Evolutionary conservation across 768 basidiomycete species (phyloP), one percentile per base, ranked within the genome.

Genomic region (Boletales sp.): DNA sequence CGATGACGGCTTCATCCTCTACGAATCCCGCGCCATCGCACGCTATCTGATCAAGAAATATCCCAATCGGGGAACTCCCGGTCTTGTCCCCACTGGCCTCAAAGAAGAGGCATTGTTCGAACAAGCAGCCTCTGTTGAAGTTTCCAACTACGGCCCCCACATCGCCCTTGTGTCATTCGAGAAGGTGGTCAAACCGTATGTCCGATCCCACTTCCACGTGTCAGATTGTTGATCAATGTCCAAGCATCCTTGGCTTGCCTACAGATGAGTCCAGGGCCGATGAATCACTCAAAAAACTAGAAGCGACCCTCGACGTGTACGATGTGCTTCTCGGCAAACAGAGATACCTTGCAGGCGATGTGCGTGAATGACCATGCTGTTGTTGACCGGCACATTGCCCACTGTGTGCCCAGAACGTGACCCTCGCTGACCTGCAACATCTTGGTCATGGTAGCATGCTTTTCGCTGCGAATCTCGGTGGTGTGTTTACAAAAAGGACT

Each of bases 1-100:
- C 44, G 83, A 86, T 24, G 82, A 81, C 37, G 84, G 82, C 6
- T 79, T 84, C 64, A 69, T 77, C 48, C 55, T 89, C 24, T 86
- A 75, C 62, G 83, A 85, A 58, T 76, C 76, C 35, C 79, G 83
- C 13, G 83, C 83, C 1, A 84, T 87, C 52, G 64, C 60, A 35
- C 76, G 80, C 13, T 88, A 87, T 62, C 58, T 86, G 57, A 77
- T 72, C 32, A 62, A 64, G 34, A 85, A 84, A 63, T 80, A 81
- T 56, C 60, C 74, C 8, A 50, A 68, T 42, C 74, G 82, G 52
- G 82, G 81, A 19, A 70, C 75, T 5, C 50, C 64, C 11, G 60
- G 49, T 8, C 72, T 86, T 31, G 67, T 82, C 27, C 84, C 86
- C 5, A 58, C 59, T 19, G 73, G 73, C 54, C 55, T 57, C 35